These are phyloP conservation scores for Apiospora hydei DNA, from an alignment of 2,329 filamentous ascomycete species.

Conservation along the genomic window DNA sequence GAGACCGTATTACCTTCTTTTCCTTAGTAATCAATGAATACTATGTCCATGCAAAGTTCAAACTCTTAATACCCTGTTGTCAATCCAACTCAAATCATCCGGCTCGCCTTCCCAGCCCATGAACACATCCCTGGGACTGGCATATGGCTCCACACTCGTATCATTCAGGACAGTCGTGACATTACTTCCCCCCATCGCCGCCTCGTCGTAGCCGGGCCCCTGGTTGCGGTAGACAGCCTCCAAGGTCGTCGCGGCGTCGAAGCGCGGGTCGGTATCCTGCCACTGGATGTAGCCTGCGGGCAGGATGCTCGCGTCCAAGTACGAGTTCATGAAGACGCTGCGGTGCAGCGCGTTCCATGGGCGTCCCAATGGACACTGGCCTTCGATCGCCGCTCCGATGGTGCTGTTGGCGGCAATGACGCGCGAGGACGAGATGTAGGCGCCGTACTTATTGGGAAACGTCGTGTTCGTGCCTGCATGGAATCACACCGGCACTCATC, in stretches of 20 bases:
- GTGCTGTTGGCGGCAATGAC: slow-evolving; percentile 62
- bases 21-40: background rate
- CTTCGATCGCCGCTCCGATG: slow-evolving; percentile 45
- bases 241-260: slow-evolving; percentile 53
- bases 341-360: slow-evolving; percentile 68
- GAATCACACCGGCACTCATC: background rate
- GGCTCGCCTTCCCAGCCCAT: background rate
- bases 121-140: background rate
- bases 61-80: background rate
- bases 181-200: slow-evolving; percentile 47
- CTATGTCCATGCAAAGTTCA: background rate
- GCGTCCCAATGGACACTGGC: slow-evolving; percentile 64
- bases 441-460: slow-evolving; percentile 70
- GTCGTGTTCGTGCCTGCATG: slow-evolving; percentile 62
- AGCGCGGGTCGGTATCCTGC: slow-evolving; percentile 47
- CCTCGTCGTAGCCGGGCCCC: slow-evolving; percentile 62
- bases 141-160: slow-evolving; percentile 30
- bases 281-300: slow-evolving; percentile 64
- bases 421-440: slow-evolving; percentile 65
- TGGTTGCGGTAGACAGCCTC: slow-evolving; percentile 62
- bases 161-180: slow-evolving; percentile 55
- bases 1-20: no score
- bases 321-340: slow-evolving; percentile 62
- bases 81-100: slow-evolving; percentile 7
- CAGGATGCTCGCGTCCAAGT: slow-evolving; percentile 61